Evolutionary conservation across 768 basidiomycete genomes (phyloP).

Genomic region (Boletus speciosus): DNA sequence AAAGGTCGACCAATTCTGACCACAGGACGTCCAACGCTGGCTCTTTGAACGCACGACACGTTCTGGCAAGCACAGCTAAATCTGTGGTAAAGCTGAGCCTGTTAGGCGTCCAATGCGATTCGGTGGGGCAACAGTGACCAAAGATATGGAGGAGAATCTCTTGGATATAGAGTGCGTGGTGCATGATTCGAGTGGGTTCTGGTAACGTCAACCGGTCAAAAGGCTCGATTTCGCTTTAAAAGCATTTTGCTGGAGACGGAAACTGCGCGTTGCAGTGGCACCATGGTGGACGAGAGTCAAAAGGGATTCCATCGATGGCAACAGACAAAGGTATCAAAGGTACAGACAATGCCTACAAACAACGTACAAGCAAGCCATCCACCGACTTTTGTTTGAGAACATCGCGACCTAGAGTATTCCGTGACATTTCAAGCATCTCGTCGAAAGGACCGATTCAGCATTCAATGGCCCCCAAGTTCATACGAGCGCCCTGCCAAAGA

Average conservation of each 20-base stretch:
- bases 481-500: too few species aligned
- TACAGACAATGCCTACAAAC: too few species aligned
- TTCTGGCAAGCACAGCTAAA: background rate
- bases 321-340: too few species aligned
- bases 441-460: too few species aligned
- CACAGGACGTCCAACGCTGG: slow-evolving; percentile 7
- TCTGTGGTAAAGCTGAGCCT: background rate
- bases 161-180: background rate
- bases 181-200: background rate
- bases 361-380: too few species aligned
- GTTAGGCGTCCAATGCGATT: background rate
- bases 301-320: too few species aligned
- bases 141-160: background rate
- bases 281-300: too few species aligned
- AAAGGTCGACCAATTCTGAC: background rate
- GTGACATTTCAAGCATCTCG: background rate
- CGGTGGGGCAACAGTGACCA: background rate
- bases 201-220: too few species aligned
- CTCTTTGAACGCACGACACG: slow-evolving; percentile 5
- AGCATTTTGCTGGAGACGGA: too few species aligned
- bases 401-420: background rate
- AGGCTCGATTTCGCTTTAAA: too few species aligned
- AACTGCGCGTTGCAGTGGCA: too few species aligned
- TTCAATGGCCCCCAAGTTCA: background rate
- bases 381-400: too few species aligned